A percentile compares a stretch with the other conserved stretches of the same genome.
Evolutionary conservation across 495 filamentous ascomycete species (phyloP).

Genomic region (Penicillium turbatum): DNA sequence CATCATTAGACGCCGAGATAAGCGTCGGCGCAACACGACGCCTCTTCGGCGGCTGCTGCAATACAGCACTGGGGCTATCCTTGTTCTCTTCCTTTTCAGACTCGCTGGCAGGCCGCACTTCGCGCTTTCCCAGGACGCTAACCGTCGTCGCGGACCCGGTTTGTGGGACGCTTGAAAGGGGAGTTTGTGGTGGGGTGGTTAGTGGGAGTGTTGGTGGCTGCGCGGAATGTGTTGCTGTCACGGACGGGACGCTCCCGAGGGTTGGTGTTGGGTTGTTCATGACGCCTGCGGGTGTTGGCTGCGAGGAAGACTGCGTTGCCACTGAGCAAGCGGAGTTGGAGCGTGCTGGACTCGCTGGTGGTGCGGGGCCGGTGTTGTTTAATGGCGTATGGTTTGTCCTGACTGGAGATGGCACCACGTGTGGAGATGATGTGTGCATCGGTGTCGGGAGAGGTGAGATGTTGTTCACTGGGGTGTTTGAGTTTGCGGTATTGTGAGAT

Average conservation of each 20-base stretch:
- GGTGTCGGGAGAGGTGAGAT: conserved; percentile 64
- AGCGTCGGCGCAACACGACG: conserved; percentile 74
- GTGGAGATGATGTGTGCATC: conserved; percentile 53
- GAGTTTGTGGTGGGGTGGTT: conserved; percentile 79
- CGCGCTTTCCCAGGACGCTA: conserved; percentile 55
- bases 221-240: conserved; percentile 64
- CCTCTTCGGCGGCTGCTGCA: conserved; percentile 56
- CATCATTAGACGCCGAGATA: conserved; percentile 38
- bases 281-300: conserved; percentile 33
- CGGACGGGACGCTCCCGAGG: conserved; percentile 65
- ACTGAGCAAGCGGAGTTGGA: conserved; percentile 87
- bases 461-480: conserved; percentile 49
- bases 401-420: conserved; percentile 57
- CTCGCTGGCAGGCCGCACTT: conserved; percentile 40
- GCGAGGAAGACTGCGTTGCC: conserved; percentile 52
- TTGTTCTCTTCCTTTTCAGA: conserved; percentile 59
- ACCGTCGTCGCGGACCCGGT: conserved; percentile 38
- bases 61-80: conserved; percentile 36
- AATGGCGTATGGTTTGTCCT: conserved; percentile 45
- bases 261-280: conserved; percentile 78
- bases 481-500: conserved; percentile 40
- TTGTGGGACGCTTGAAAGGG: conserved; percentile 43
- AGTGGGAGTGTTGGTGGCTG: conserved; percentile 53
- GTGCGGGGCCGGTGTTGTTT: conserved; percentile 25
- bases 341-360: conserved; percentile 70